Conservation (phyloP, 441 rosid genomes). For the Aleurites moluccanus region DNA sequence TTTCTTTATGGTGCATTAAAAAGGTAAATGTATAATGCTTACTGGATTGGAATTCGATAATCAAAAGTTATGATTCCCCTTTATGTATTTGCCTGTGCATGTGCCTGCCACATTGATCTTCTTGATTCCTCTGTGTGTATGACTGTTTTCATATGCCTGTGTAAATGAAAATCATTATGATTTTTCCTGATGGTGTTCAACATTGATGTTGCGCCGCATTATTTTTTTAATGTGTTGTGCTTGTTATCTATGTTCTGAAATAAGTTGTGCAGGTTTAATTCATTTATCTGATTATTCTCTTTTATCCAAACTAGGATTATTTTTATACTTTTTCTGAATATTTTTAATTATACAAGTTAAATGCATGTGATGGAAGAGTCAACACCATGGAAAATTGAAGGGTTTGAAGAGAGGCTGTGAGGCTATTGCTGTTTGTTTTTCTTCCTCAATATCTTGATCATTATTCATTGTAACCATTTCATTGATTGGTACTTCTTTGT, state of each 20-base stretch:
- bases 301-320: neutral
- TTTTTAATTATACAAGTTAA: neutral
- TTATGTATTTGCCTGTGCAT: neutral
- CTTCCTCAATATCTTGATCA: neutral
- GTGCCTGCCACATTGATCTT: neutral
- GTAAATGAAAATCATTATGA: neutral
- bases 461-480: neutral
- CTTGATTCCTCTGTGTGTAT: neutral
- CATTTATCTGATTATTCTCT: neutral
- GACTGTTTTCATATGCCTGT: neutral
- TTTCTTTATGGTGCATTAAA: constrained; percentile 77
- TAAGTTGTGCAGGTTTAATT: neutral
- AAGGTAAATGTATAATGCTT: constrained; percentile 53
- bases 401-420: neutral
- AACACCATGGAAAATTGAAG: neutral
- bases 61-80: neutral
- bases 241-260: neutral
- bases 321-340: neutral
- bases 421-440: neutral
- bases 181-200: neutral
- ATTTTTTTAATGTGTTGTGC: neutral
- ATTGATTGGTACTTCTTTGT: neutral
- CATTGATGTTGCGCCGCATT: neutral
- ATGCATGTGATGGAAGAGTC: neutral
- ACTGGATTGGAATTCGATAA: constrained; percentile 11